Conservation (phyloP, 2,329 filamentous ascomycete species). For the Fusarium veterinarium region DNA sequence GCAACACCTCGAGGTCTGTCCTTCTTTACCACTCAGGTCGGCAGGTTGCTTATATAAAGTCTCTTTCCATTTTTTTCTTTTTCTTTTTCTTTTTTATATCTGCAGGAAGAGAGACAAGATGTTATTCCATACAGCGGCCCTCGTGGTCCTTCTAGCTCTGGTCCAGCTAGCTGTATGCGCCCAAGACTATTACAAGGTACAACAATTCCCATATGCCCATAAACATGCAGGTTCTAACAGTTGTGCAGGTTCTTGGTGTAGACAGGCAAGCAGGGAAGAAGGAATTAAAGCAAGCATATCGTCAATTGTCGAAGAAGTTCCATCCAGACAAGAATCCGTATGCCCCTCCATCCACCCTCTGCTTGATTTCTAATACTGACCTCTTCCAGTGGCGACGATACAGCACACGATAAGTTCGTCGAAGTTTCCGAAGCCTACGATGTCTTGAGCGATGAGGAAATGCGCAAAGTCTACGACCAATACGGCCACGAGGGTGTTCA, state of each 20-base stretch:
- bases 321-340: slow-evolving; percentile 99
- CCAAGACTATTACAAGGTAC: slow-evolving; percentile 84
- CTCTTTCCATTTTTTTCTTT: not conserved
- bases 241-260: slow-evolving; percentile 77
- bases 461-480: slow-evolving; percentile 91
- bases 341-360: slow-evolving; percentile 49
- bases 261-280: slow-evolving; percentile 82
- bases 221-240: slow-evolving; percentile 5
- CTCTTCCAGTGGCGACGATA: slow-evolving; percentile 73
- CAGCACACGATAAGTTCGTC: slow-evolving; percentile 91
- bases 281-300: slow-evolving; percentile 94
- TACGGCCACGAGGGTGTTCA: slow-evolving; percentile 92
- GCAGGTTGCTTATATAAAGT: not conserved
- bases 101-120: slow-evolving; percentile 52
- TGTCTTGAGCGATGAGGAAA: slow-evolving; percentile 81
- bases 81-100: slow-evolving; percentile 14
- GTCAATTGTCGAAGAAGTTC: slow-evolving; percentile 91
- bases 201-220: not conserved
- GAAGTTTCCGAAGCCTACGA: slow-evolving; percentile 96
- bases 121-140: slow-evolving; percentile 62
- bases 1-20: slow-evolving; percentile 6
- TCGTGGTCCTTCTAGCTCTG: slow-evolving; percentile 65
- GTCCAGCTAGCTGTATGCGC: slow-evolving; percentile 66
- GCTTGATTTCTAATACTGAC: not conserved
- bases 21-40: slow-evolving; percentile 8